Base-by-base conservation (phyloP, 1,139 yeast species). In the Magnusiomyces clavatus region DNA sequence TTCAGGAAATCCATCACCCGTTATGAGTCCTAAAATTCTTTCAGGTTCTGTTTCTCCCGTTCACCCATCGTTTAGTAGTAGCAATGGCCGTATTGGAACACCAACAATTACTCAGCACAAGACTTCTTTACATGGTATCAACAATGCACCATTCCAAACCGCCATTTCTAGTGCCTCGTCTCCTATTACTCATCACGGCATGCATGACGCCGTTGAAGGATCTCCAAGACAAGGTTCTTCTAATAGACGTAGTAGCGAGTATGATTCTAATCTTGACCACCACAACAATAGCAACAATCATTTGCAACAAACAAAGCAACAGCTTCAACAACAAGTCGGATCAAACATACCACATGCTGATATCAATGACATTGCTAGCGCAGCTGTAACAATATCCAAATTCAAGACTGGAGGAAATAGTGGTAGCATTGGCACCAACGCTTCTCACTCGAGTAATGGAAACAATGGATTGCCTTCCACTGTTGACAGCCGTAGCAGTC, bases 21-120 rank as follows among this genome's bases (percentile, higher is more conserved):
- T 17, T 10, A 20, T 17, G 19, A 39, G 20, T n/a, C 24, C 42
- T 6, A 17, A 17, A 6, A 36, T 45, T 20, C n/a, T 36, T 29
- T 45, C 48, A 16, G 48, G 48, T 6, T 45, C 48, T 16, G 35
- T 35, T 17, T 45, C 48, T 12, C 48, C 48, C 2, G 11, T 20
- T 6, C 41, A 20, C 20, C 29, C 40, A 2, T 17, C 24, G 8
- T 14, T 20, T 3, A 19, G 42, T 16, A 6, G 12, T 2, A n/a
- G 42, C 16, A 19, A 29, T 12, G 48, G 35, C 16, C 17, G 48
- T 12, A 19, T 45, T 36, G 16, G 42, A 10, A 37, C 48, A 8
- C 48, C 42, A 3, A 45, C 48, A 19, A 45, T 42, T 10, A 45
- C n/a, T 35, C 41, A 20, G 8, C 48, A 45, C n/a, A 45, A 45